A percentile compares a stretch with the other conserved stretches of the same genome.
Evolutionary conservation across 257 asterid genomes (phyloP).

Genomic region (Solanum okadae): DNA sequence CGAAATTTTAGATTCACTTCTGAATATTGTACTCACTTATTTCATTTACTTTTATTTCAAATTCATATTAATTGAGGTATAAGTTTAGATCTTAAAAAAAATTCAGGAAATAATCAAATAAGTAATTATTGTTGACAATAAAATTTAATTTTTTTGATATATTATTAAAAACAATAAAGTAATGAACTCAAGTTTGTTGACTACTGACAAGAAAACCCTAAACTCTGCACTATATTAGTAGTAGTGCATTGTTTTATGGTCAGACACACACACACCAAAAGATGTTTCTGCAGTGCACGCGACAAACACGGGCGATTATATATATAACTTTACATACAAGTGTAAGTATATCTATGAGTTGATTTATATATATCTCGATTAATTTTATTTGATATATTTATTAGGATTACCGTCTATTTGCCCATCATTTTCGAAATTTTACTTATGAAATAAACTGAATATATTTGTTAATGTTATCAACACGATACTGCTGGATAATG

Average conservation of each 20-base stretch:
- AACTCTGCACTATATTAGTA: not conserved
- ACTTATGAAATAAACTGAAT: not conserved
- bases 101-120: too few relatives aligned
- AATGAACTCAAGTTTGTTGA: not conserved
- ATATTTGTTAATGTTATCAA: not conserved
- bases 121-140: not conserved
- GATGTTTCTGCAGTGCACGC: slow-evolving; percentile 30
- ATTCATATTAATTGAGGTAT: too few relatives aligned
- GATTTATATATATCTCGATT: not conserved
- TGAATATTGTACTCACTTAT: not conserved
- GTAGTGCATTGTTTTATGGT: not conserved
- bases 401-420: not conserved
- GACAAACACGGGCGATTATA: slow-evolving; percentile 42
- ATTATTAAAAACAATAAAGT: too few relatives aligned
- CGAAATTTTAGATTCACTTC: not conserved
- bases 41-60: not conserved
- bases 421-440: not conserved
- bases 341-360: too few relatives aligned
- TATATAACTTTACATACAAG: not conserved
- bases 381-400: not conserved
- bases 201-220: not conserved
- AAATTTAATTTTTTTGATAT: too few relatives aligned
- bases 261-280: not conserved
- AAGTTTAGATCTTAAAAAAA: not conserved
- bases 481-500: not conserved